These are phyloP conservation scores for Entomortierella chlamydospora DNA, from an alignment of 192 early-diverging fungal species.

Conservation along the genomic window DNA sequence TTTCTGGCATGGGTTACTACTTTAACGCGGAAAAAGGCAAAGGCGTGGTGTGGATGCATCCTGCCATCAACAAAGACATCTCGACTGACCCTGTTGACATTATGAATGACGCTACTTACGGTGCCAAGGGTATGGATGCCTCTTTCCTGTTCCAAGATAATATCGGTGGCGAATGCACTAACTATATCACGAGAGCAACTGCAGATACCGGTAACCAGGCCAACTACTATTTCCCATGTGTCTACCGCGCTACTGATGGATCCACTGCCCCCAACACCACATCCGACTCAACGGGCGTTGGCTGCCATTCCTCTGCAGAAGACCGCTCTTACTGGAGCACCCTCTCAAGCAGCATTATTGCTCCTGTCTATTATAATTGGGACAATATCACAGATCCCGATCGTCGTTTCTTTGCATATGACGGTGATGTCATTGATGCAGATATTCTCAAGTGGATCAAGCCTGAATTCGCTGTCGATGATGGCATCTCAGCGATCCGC, in stretches of 20 bases:
- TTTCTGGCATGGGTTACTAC: slow-evolving; percentile 75
- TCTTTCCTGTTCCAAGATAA: slow-evolving; percentile 77
- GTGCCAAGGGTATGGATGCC: slow-evolving; percentile 74
- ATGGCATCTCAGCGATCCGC: slow-evolving; percentile 49
- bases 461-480: slow-evolving; percentile 69
- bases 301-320: slow-evolving; percentile 59
- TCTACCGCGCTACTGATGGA: slow-evolving; percentile 23
- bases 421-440: slow-evolving; percentile 57
- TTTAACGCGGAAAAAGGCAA: slow-evolving; percentile 52
- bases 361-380: slow-evolving; percentile 56
- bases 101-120: slow-evolving; percentile 57
- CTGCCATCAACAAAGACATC: slow-evolving; percentile 43
- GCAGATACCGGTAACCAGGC: slow-evolving; percentile 21
- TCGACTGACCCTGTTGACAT: slow-evolving; percentile 51
- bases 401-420: slow-evolving; percentile 64
- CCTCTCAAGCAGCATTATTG: slow-evolving; percentile 54
- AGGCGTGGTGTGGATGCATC: slow-evolving; percentile 50
- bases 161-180: slow-evolving; percentile 58
- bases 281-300: slow-evolving; percentile 55
- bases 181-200: slow-evolving; percentile 20
- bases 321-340: slow-evolving; percentile 47
- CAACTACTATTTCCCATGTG: slow-evolving; percentile 39
- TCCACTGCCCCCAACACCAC: slow-evolving; percentile 55
- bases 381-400: slow-evolving; percentile 58
- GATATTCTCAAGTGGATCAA: slow-evolving; percentile 64